These are phyloP conservation scores for Vigna mungo DNA, from an alignment of 306 rosid species.

Conservation along the genomic window DNA sequence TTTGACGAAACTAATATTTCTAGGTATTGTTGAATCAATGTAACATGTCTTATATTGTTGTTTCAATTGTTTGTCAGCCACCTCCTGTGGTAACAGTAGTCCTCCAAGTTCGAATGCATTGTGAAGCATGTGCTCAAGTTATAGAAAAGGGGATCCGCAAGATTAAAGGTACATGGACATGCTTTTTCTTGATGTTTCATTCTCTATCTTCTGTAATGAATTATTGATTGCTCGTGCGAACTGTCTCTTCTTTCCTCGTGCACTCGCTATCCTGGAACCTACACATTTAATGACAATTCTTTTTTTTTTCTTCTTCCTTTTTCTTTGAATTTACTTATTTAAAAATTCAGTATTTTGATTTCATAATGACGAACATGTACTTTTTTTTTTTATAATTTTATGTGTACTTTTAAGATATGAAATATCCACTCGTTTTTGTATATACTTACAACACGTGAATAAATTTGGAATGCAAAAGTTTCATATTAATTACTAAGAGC, in stretches of 20 bases:
- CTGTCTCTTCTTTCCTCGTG: slow-evolving; percentile 19
- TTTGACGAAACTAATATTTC: not conserved
- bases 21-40: not conserved
- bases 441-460: not conserved
- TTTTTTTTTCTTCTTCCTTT: not conserved
- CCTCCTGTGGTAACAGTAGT: slow-evolving; percentile 71
- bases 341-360: too few species aligned
- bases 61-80: slow-evolving; percentile 53
- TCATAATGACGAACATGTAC: not conserved
- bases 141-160: slow-evolving; percentile 74
- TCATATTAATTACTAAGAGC: too few species aligned
- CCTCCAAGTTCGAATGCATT: slow-evolving; percentile 81
- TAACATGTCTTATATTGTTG: not conserved
- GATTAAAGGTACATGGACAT: slow-evolving; percentile 70
- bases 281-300: not conserved
- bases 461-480: slow-evolving; percentile 4
- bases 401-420: too few species aligned
- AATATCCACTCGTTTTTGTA: too few species aligned
- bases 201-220: slow-evolving; percentile 8
- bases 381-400: too few species aligned
- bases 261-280: slow-evolving; percentile 6
- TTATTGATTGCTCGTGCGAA: slow-evolving; percentile 14
- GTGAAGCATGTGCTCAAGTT: slow-evolving; percentile 92
- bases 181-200: slow-evolving; percentile 1
- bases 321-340: not conserved